These are phyloP conservation scores for Ochetophila trinervis DNA, from an alignment of 306 rosid genomes.

Conservation along the genomic window DNA sequence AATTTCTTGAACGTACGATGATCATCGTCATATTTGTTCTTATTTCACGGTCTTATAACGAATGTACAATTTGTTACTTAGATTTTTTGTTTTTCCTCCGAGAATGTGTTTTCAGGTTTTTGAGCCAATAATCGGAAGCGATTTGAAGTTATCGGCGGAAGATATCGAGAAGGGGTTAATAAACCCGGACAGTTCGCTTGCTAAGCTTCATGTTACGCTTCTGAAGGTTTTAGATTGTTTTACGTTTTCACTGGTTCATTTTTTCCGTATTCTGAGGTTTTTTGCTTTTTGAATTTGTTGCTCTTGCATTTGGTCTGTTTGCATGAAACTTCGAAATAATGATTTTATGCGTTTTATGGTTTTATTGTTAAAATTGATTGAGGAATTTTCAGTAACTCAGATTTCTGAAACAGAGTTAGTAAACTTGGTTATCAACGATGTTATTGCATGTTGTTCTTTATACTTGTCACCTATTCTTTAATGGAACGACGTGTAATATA, in stretches of 20 bases:
- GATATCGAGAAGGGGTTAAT: slow-evolving; percentile 71
- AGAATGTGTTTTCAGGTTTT: slow-evolving; percentile 49
- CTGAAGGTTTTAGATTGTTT: slow-evolving; percentile 54
- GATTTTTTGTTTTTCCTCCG: neutral
- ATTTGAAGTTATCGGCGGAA: slow-evolving; percentile 59
- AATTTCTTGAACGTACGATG: slow-evolving; percentile 62
- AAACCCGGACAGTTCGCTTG: slow-evolving; percentile 48
- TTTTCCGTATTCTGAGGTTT: neutral
- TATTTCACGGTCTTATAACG: neutral
- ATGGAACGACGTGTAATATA: no score
- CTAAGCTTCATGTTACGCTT: slow-evolving; percentile 68
- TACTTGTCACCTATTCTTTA: no score
- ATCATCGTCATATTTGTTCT: slow-evolving; percentile 1
- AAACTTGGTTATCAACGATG: no score
- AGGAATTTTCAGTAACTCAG: no score
- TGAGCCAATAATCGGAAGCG: slow-evolving; percentile 56
- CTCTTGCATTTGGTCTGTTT: no score
- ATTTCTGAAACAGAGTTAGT: no score
- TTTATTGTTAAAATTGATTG: no score
- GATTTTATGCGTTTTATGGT: no score
- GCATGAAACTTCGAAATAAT: no score
- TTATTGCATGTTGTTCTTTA: no score
- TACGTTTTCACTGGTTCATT: neutral
- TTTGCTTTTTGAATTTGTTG: neutral
- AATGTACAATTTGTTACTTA: neutral